Base-by-base conservation (phyloP, 257 asterid genomes). In the Solanum piurae region DNA sequence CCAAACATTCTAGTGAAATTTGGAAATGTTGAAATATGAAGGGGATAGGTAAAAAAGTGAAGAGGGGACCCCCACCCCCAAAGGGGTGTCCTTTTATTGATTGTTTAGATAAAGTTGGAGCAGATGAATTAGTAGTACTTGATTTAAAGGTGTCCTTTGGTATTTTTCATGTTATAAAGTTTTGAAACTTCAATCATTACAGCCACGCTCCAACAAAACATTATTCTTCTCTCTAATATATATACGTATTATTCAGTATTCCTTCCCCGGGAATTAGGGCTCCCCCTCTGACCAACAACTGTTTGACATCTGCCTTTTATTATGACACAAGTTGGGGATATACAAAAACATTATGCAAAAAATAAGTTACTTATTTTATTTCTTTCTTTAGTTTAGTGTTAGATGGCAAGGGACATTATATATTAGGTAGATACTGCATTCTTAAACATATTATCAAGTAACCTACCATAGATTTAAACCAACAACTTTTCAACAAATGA, bases 161-260 rank as follows among this genome's bases (percentile, higher is more conserved):
- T 92, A 89, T 92, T 88, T 79, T 91, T 85, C 83, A 85, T 89
- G 90, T 85, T 88, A 91, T 91, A 89, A 90, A 49, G 76, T 68
- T 36, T 12, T 66, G 77, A 60, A 87, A 34, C 60, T 72, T 88
- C 91, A 91, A 95, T 93, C 94, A 95, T 95, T 91, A 87, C 91
- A 87, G 27, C 95, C 96, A 94, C 92, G 95, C 94, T 92, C 95
- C 94, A 91, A 89, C 89, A 86, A 89, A 27, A 44, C 36, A 72
- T 16, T 72, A 33, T 79, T 79, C 25, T 46, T 79, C 66, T 27
- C 69, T 68, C 36, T 62, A 44, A 49, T 82, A 55, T 55, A 18
- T 18, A 55, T 9, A 82, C 44, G 44, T 82, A 82, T 42, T 82
- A 82, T 62, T 89, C 72, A 11, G 72, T n/a, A 64, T 64, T 29